Conservation (phyloP, 495 filamentous ascomycete species). For the Annulohypoxylon moriforme region DNA sequence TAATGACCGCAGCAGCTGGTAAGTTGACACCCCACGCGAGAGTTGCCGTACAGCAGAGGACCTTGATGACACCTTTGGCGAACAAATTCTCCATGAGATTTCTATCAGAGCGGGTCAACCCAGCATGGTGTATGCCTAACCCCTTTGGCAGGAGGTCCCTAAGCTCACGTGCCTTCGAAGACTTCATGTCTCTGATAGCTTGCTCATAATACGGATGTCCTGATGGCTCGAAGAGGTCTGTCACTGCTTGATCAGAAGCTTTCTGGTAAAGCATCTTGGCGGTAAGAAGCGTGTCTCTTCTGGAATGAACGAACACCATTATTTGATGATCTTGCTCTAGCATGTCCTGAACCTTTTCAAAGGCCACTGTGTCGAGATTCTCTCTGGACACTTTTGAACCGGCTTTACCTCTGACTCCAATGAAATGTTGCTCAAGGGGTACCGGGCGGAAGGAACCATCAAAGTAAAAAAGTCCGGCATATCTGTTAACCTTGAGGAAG, state of each 20-base stretch:
- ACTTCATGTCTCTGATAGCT: slow-evolving; percentile 83
- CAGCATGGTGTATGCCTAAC: slow-evolving; percentile 94
- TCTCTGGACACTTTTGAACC: slow-evolving; percentile 81
- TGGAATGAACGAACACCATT: slow-evolving; percentile 98
- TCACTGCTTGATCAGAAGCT: slow-evolving; percentile 79
- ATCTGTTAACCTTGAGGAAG: slow-evolving; percentile 94
- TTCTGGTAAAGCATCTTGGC: slow-evolving; percentile 87
- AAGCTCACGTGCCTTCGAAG: slow-evolving; percentile 83
- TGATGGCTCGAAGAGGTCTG: slow-evolving; percentile 84
- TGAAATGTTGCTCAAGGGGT: slow-evolving; percentile 95
- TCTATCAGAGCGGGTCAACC: slow-evolving; percentile 90
- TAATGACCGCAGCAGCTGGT: slow-evolving; percentile 94
- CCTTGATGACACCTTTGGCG: slow-evolving; percentile 86
- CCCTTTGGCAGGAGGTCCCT: slow-evolving; percentile 90
- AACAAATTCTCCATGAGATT: slow-evolving; percentile 95
- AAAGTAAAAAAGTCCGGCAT: slow-evolving; percentile 96
- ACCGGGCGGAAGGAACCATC: slow-evolving; percentile 95
- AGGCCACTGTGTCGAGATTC: slow-evolving; percentile 85
- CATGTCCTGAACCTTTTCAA: slow-evolving; percentile 97
- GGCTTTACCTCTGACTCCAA: slow-evolving; percentile 93
- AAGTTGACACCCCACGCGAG: slow-evolving; percentile 99
- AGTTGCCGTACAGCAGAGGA: slow-evolving; percentile 98
- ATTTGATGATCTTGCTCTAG: slow-evolving; percentile 87
- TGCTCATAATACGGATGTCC: slow-evolving; percentile 74
- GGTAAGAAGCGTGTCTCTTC: slow-evolving; percentile 91